A percentile compares a stretch with the other conserved stretches of the same genome.
Evolutionary conservation across 2,329 filamentous ascomycete genomes (phyloP).

Genomic region (Cladophialophora immunda): DNA sequence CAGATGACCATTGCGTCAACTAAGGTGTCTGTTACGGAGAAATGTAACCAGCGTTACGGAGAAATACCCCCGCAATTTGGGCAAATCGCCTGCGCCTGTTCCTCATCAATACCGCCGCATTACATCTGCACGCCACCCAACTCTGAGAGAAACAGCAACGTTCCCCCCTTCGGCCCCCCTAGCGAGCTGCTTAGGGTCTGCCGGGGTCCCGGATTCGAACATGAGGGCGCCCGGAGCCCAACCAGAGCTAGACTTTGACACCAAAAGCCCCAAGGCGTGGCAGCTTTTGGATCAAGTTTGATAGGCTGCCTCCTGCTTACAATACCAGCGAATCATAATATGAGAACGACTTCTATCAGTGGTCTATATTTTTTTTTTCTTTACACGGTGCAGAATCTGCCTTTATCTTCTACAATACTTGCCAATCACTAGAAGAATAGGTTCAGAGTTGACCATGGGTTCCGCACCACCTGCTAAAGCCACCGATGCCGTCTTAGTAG

Average conservation of each 20-base stretch:
- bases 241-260: neutral
- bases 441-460: constrained; percentile 22
- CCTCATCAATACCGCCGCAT: neutral
- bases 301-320: neutral
- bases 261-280: too few species aligned
- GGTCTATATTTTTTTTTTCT: neutral
- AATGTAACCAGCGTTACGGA: neutral
- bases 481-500: constrained; percentile 83
- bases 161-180: neutral
- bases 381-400: neutral
- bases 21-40: neutral
- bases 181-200: neutral
- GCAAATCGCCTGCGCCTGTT: too few species aligned
- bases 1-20: constrained; percentile 21
- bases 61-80: neutral
- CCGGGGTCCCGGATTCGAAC: constrained; percentile 7
- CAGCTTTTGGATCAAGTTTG: neutral
- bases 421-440: neutral
- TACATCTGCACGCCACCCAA: neutral
- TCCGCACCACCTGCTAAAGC: constrained; percentile 66
- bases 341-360: neutral
- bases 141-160: neutral
- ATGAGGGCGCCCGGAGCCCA: constrained; percentile 11
- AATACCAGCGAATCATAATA: neutral
- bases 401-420: neutral